Conservation (phyloP, 257 asterid species). For the Leonotis leonurus region DNA sequence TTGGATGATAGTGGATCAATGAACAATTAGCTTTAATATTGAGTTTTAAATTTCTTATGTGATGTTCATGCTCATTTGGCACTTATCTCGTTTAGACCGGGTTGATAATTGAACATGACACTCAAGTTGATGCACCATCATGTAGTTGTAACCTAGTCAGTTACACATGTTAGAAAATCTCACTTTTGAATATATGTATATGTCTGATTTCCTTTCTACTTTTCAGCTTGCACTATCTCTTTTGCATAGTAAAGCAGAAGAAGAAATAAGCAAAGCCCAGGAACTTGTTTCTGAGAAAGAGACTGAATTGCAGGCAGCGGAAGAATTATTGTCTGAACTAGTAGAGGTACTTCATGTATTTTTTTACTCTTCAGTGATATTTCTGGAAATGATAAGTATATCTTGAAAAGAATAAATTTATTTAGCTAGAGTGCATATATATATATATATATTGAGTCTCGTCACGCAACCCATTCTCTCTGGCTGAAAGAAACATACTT, state of each 20-base stretch:
- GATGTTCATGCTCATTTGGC: background rate
- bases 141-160: background rate
- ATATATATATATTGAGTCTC: background rate
- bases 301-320: constrained; percentile 54
- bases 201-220: constrained; percentile 22
- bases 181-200: background rate
- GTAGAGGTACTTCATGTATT: constrained; percentile 51
- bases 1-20: too few relatives aligned
- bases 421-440: too few relatives aligned
- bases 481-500: background rate
- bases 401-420: background rate
- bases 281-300: constrained; percentile 64
- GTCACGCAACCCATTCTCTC: too few relatives aligned
- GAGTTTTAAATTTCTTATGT: too few relatives aligned
- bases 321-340: constrained; percentile 65
- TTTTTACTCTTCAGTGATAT: background rate
- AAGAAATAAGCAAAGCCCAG: constrained; percentile 57
- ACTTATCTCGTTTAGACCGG: background rate
- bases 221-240: constrained; percentile 57
- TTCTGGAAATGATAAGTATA: background rate
- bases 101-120: background rate
- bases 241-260: constrained; percentile 66
- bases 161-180: background rate
- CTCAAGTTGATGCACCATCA: too few relatives aligned
- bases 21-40: too few relatives aligned